Base-by-base conservation (phyloP, 768 basidiomycete genomes). In the Tulasnella sp. region DNA sequence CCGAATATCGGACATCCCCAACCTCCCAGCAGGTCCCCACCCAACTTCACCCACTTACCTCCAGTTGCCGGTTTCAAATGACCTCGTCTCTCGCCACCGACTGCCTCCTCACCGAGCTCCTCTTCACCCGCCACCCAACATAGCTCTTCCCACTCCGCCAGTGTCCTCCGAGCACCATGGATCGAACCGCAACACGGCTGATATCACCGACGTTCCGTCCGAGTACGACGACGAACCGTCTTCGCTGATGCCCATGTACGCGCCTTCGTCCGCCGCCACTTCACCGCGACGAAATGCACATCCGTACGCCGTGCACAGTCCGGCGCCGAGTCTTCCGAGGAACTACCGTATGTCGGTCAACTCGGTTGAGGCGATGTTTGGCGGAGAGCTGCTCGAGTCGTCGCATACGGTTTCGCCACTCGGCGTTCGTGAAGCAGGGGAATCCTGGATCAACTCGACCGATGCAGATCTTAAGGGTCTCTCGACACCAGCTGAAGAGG, bases 281-380 rank as follows among this genome's bases (percentile, higher is more conserved):
- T 22, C 36, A 17, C 67, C 39, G 25, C 39, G 40, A 19, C 54
- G 29, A 19, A 67, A 74, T n/a, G 37, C 52, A 14, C 73, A 74
- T 58, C 73, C 73, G 34, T 74, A 54, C 39, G 73, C 73, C 52
- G 73, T 31, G 0, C 54, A 49, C 38, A 42, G 52, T 54, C 36
- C 73, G 9, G 42, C 73, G 3, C 49, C 54, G 29, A 64, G 58
- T 31, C 58, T 64, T 34, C 36, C 42, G 52, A 74, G 58, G 52
- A 74, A 36, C 73, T 54, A 34, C 9, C 45, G 69, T n/a, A 52
- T 54, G 52, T 76, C 75, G 3, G 67, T 76, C 34, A 76, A 76
- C 69, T 76, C 75, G 38, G 67, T 76, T 15, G 75, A 76, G 12
- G 75, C 75, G 39, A 76, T 76, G 75, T 76, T 76, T 29, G 67